phyloP scores from a whole-genome alignment of 768 basidiomycete genomes.

The Sutorius australiensis region DNA sequence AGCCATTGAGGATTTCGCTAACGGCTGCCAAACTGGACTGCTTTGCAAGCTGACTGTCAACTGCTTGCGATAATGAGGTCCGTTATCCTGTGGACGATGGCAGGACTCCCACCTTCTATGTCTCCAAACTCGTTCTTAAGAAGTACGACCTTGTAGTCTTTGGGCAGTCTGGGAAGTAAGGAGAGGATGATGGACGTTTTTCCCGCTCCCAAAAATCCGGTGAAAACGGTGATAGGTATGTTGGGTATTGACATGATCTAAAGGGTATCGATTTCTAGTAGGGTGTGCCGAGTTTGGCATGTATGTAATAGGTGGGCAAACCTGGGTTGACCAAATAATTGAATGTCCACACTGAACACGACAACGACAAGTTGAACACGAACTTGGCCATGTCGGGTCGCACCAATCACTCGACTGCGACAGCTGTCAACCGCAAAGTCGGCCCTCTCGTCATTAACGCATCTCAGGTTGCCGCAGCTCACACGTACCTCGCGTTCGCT shows the following conservation, averaged over 20 bases:
- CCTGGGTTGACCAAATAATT: neutral
- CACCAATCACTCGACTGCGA: conserved; percentile 6
- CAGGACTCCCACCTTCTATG: conserved; percentile 60
- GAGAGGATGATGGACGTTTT: conserved; percentile 82
- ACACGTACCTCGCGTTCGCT: conserved; percentile 59
- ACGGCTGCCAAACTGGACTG: conserved; percentile 83
- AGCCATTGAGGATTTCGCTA: conserved; percentile 94
- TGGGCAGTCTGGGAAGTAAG: conserved; percentile 74
- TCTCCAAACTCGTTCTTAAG: conserved; percentile 98
- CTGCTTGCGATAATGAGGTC: conserved; percentile 35
- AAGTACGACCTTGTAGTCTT: conserved; percentile 83
- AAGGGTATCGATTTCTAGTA: neutral
- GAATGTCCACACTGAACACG: neutral
- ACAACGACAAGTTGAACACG: neutral
- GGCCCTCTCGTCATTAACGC: conserved; percentile 37
- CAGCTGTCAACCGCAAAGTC: conserved; percentile 3
- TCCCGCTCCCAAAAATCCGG: conserved; percentile 86
- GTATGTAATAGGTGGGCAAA: neutral
- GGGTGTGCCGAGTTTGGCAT: neutral
- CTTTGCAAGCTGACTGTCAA: conserved; percentile 87
- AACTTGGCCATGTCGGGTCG: conserved; percentile 18
- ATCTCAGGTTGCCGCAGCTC: conserved; percentile 54
- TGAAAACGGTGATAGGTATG: conserved; percentile 92
- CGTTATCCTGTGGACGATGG: neutral
- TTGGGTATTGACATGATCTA: conserved; percentile 13